phyloP scores from a whole-genome alignment of 2,329 filamentous ascomycete species.

The Xylariaceae sp. region DNA sequence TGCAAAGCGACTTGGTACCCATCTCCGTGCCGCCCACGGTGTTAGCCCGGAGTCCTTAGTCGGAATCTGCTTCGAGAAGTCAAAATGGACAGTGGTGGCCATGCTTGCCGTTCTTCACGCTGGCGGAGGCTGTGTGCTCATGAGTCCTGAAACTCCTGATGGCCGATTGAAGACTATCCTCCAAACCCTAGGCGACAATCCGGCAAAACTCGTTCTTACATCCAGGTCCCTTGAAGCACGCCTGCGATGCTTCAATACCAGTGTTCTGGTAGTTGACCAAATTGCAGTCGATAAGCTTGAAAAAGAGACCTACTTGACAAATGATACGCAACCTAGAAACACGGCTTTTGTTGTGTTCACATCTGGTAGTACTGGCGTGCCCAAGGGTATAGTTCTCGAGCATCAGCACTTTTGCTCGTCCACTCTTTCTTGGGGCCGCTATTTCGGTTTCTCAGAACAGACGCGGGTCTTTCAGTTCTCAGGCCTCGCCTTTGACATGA shows the following conservation, averaged over 20 bases:
- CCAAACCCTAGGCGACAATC: too few species aligned
- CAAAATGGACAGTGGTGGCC: slow-evolving; percentile 13
- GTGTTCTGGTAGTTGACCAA: neutral
- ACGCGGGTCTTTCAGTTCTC: slow-evolving; percentile 23
- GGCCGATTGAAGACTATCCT: slow-evolving; percentile 8
- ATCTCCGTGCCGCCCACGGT: slow-evolving; percentile 1
- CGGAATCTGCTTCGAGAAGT: slow-evolving; percentile 17
- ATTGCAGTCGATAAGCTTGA: neutral
- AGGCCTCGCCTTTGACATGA: slow-evolving; percentile 19
- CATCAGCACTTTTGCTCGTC: slow-evolving; percentile 54
- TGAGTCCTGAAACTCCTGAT: slow-evolving; percentile 21
- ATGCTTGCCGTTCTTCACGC: slow-evolving; percentile 26
- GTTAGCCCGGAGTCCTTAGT: slow-evolving; percentile 14
- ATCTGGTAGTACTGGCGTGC: slow-evolving; percentile 55
- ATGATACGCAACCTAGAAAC: neutral
- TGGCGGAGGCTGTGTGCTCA: slow-evolving; percentile 26
- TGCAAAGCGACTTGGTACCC: slow-evolving; percentile 13
- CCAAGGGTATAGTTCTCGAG: slow-evolving; percentile 56
- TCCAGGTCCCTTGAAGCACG: too few species aligned
- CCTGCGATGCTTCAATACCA: too few species aligned
- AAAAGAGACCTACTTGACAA: neutral
- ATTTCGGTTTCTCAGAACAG: neutral
- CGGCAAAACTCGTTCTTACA: too few species aligned
- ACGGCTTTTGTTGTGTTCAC: slow-evolving; percentile 53
- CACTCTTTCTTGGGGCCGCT: slow-evolving; percentile 37